Percentiles rank a stretch among this genome's conserved stretches.
phyloP scores from a whole-genome alignment of 768 basidiomycete species.

The Mycena indigotica region DNA sequence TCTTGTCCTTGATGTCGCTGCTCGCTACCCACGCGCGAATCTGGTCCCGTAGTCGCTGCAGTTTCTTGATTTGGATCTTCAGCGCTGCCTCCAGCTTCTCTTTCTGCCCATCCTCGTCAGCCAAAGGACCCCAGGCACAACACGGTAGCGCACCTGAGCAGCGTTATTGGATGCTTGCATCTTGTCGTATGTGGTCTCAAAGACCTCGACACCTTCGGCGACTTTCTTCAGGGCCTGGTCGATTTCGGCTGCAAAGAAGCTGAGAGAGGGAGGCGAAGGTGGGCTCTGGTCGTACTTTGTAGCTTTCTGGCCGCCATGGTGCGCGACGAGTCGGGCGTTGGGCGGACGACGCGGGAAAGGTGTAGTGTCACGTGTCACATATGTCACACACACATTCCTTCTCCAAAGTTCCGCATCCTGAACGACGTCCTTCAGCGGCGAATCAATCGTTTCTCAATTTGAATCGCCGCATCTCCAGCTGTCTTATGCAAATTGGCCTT shows the following conservation, averaged over 20 bases:
- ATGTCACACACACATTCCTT: too few relatives aligned
- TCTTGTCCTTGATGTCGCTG: slow-evolving; percentile 99
- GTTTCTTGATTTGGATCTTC: slow-evolving; percentile 93
- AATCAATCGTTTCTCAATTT: too few relatives aligned
- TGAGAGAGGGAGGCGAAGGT: background rate
- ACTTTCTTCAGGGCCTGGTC: slow-evolving; percentile 99
- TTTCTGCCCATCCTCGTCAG: slow-evolving; percentile 6
- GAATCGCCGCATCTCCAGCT: too few relatives aligned
- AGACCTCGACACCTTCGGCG: slow-evolving; percentile 90
- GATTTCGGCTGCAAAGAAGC: slow-evolving; percentile 75
- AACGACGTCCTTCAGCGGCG: too few relatives aligned
- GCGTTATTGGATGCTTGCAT: slow-evolving; percentile 95
- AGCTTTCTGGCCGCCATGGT: slow-evolving; percentile 89
- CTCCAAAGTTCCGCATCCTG: too few relatives aligned
- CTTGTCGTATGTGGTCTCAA: slow-evolving; percentile 96
- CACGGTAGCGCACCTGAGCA: slow-evolving; percentile 11
- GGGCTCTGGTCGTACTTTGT: slow-evolving; percentile 60
- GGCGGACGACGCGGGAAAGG: too few relatives aligned
- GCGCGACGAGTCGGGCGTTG: too few relatives aligned
- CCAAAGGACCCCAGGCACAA: background rate
- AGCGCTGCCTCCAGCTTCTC: slow-evolving; percentile 20
- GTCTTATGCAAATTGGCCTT: too few relatives aligned
- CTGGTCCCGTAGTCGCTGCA: slow-evolving; percentile 96
- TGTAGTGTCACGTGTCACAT: too few relatives aligned
- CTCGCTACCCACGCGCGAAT: slow-evolving; percentile 98